Base-by-base conservation (phyloP, 1,284 basidiomycete genomes). In the Ceratobasidium sp. region DNA sequence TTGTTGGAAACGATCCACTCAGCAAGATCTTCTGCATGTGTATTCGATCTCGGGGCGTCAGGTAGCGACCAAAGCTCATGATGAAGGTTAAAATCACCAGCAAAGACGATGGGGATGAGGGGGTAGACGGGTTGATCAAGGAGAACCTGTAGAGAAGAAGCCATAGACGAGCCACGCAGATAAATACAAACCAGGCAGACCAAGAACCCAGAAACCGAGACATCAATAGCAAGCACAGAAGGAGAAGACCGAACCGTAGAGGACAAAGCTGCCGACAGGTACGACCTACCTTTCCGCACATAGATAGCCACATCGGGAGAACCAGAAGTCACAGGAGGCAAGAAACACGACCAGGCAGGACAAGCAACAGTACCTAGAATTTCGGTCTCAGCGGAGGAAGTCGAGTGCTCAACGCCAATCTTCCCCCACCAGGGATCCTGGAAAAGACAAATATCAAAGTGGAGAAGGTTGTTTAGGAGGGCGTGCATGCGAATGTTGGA, bases 11-110 rank as follows among this genome's bases (percentile, higher is more conserved):
- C 20, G 32, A 64, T 52, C 69, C 69, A 70, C 8, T 35, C 47
- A 5, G 69, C 69, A 8, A 70, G 58, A 6, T 53, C 50, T 13
- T 29, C 31, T 2, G 69, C 58, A 20, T 22, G 10, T 49, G 12
- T 10, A 34, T 38, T 15, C 8, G 17, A 15, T 40, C 45, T 3
- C 6, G n/a, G 49, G 0, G 50, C 47, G 10, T 38, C 40, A 7
- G 25, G 29, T 2, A 35, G 17, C 15, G 57, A 15, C 69, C 69
- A 70, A 13, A 49, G 42, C 34, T 57, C 52, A 22, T 70, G 69
- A 29, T 70, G 69, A 2, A 60, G 45, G 49, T 70, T 70, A n/a
- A n/a, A n/a, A n/a, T n/a, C n/a, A n/a, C n/a, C n/a, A n/a, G n/a
- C n/a, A n/a, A n/a, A n/a, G n/a, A 60, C 29, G 20, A 20, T 31